Evolutionary conservation across 2,329 filamentous ascomycete genomes (phyloP), one percentile per base, ranked within the genome.

Genomic region (Polychaeton citri): DNA sequence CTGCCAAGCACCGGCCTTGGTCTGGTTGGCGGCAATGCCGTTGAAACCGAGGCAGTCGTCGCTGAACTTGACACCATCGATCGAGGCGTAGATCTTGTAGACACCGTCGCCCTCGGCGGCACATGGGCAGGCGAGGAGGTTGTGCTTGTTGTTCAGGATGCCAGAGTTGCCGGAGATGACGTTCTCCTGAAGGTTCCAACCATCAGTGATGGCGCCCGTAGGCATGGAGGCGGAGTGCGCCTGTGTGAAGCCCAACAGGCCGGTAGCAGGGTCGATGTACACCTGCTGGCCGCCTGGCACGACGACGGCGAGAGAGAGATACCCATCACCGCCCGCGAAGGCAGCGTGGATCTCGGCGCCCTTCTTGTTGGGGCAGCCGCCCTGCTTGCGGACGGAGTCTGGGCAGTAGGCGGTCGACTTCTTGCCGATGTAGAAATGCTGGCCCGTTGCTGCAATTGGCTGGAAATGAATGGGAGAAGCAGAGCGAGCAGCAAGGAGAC

Each of bases 251-350:
- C 40, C 44, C 16, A 58, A 37, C 3, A 41, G 37, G 28, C 54
- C 54, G 24, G 39, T 45, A 13, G 35, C 28, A 10, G 48, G 37
- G 19, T 52, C 48, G 40, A 57, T 46, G 47, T 52, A 57, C 34
- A 52, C 41, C 37, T 45, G 43, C 41, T 55, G 52, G 28, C 52
- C 52, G 7, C 50, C 52, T 3, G 46, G 46, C 5, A 55, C 53
- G 19, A 40, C 34, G 24, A 48, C 46, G 6, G 41, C 46, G 37
- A 55, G 38, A 21, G 15, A 34, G 30, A 38, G 48, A 24, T 13
- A 33, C 30, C 8, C 46, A 33, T 21, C 31, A 3, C 40, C 30
- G 35, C 39, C 19, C 37, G 40, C n/a, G 41, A 47, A 43, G 37
- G 35, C 24, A 26, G 43, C 42, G 40, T 35, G 32, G 33, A 24